Evolutionary conservation across 139 green algal genomes (phyloP).

Genomic region (Astrephomene gubernaculifera): DNA sequence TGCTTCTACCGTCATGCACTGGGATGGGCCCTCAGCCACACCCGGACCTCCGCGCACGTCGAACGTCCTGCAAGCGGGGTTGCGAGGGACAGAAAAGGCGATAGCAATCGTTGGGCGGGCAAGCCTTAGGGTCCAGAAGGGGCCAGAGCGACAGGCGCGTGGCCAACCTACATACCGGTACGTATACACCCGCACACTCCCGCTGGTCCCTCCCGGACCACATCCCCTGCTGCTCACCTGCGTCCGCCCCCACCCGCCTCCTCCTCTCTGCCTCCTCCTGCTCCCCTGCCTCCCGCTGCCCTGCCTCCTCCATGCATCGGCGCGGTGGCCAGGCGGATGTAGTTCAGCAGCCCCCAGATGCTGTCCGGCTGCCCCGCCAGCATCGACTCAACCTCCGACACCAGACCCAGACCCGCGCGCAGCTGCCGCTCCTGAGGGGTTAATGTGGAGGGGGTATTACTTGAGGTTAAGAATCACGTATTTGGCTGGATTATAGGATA

Average conservation of each 20-base stretch:
- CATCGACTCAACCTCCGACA: constrained; percentile 46
- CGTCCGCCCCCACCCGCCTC: not conserved
- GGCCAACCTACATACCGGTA: too few relatives aligned
- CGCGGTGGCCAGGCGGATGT: constrained; percentile 27
- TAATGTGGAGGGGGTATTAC: too few relatives aligned
- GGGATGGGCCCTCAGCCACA: too few relatives aligned
- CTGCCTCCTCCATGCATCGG: not conserved
- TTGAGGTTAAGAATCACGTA: too few relatives aligned
- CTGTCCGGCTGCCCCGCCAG: constrained; percentile 39
- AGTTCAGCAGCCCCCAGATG: constrained; percentile 53
- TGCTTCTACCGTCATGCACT: too few relatives aligned
- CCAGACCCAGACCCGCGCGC: constrained; percentile 36
- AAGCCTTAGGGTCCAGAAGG: too few relatives aligned
- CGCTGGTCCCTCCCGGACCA: not conserved
- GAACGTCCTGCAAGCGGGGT: constrained; percentile 15
- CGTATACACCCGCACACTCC: too few relatives aligned
- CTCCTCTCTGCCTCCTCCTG: not conserved
- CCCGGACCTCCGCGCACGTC: constrained; percentile 18
- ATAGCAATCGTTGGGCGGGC: too few relatives aligned
- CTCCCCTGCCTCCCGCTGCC: not conserved
- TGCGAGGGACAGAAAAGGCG: too few relatives aligned
- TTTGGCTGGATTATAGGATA: too few relatives aligned
- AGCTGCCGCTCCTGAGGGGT: constrained; percentile 43
- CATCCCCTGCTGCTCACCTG: not conserved
- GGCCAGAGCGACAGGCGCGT: too few relatives aligned